Evolutionary conservation across 1,284 basidiomycete genomes (phyloP), one percentile per base, ranked within the genome.

Genomic region (Singerocomus rubriflavus): DNA sequence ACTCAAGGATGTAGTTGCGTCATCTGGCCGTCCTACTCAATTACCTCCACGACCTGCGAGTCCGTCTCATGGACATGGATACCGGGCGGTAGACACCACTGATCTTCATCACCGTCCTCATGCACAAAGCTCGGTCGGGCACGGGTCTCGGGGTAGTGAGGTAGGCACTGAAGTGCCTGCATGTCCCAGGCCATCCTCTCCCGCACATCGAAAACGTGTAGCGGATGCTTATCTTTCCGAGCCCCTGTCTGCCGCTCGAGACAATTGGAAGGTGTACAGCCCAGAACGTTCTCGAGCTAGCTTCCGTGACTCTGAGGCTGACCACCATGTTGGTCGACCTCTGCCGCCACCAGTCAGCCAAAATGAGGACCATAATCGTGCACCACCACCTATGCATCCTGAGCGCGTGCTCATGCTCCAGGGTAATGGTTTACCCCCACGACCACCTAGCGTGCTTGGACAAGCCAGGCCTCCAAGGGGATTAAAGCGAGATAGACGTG

Each of bases 391-490:
- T 6, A 67, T 67, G 52, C 65, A 70, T 38, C 68, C 66, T 2
- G 67, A 67, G 33, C 67, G 67, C 10, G 68, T 58, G 11, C 51
- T 65, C 6, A 54, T 66, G 53, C 51, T 70, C 6, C 67, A 70
- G 21, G 52, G 10, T 17, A 65, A 65, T 3, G 58, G 57, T 7
- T 51, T 66, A 5, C 68, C 67, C 1, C 67, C 67, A 5, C 62
- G 67, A 33, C 67, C 65, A 2, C 50, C 44, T 1, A 56, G 59
- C 14, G 31, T 27, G 3, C 40, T 60, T 26, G 59, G 56, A 9
- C 56, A 44, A 25, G 41, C 44, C 2, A 51, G 52, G 31, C 14
- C 62, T 33, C 42, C 44, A 1, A 62, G 62, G 13, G 51, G 46
- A 12, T 25, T 43, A 17, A 67, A 52, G n/a, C 64, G 64, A 13